Evolutionary conservation across 805 yeast species (phyloP).

Genomic region (Nakazawaea sp.): DNA sequence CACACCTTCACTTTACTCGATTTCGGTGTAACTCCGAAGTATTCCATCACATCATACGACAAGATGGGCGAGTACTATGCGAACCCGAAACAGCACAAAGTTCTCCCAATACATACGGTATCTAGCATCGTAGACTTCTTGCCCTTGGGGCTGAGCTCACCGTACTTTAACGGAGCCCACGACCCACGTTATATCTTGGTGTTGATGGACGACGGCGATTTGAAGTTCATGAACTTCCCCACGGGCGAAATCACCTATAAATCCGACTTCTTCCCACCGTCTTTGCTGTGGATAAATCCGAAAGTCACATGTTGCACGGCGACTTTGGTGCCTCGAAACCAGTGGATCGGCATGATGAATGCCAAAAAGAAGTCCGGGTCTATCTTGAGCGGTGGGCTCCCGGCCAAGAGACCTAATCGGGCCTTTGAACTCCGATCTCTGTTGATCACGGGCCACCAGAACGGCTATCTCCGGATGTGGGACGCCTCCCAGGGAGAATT

Average conservation of each 20-base stretch:
- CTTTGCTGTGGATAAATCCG: constrained; percentile 74
- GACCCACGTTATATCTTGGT: constrained; percentile 63
- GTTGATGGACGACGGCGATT: constrained; percentile 54
- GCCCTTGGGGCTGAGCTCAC: constrained; percentile 55
- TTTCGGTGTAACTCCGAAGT: constrained; percentile 74
- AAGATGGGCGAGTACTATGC: constrained; percentile 76
- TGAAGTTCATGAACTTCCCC: constrained; percentile 56
- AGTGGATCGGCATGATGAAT: constrained; percentile 77
- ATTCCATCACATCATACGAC: constrained; percentile 75
- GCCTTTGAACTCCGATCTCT: constrained; percentile 46
- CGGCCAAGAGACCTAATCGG: constrained; percentile 40
- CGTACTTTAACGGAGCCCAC: constrained; percentile 76
- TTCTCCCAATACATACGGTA: constrained; percentile 45
- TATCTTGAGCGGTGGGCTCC: constrained; percentile 75
- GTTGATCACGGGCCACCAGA: constrained; percentile 79
- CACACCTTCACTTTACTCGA: constrained; percentile 52
- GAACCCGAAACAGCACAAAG: constrained; percentile 45
- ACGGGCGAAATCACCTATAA: constrained; percentile 42
- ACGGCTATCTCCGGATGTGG: constrained; percentile 78
- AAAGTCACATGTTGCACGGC: constrained; percentile 52
- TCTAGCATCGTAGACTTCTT: constrained; percentile 39
- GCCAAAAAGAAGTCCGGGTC: constrained; percentile 22
- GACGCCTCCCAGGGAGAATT: constrained; percentile 77
- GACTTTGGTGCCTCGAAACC: constrained; percentile 49
- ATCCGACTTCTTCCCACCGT: constrained; percentile 69